Evolutionary conservation across 768 basidiomycete genomes (phyloP), one percentile per base, ranked within the genome.

Genomic region (Auricularia sp.): DNA sequence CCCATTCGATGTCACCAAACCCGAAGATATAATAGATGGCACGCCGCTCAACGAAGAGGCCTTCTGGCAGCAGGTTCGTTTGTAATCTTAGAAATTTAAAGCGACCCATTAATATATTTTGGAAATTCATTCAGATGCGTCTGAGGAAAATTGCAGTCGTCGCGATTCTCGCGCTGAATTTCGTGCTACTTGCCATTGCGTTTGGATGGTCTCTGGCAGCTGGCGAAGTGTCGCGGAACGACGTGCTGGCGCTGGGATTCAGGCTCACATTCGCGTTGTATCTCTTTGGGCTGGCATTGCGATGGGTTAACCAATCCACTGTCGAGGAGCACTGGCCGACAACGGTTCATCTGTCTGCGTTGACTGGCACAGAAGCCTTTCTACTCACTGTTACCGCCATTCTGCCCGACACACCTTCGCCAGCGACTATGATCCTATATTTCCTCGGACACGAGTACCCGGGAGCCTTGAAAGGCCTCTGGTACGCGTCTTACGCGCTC

Each of bases 1-100:
- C 69, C 84, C 87, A 11, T 90, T 88, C 70, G 83, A 85, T 71
- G 85, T 93, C n/a, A 82, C 84, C 21, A 84, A 71, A n/a, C 82
- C 85, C 8, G 86, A 87, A 71, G 91, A 93, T 68, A 67, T 83
- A 42, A 65, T 85, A 12, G 86, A 90, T 66, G 88, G 88, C 3
- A 81, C 81, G 62, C 86, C 89, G 7, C 77, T 90, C 47, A 74
- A 88, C 29, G 86, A 82, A 62, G 77, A 77, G 3, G 74, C 64
- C 3, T 91, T 91, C 72, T 87, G 85, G 86, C 68, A 69, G n/a
- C 75, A 77, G 73, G 86, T 82, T 68, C 56, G 80, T 74, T 34
- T 21, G 56, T 29, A 6, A 53, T 47, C 58, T 3, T 11, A n/a
- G 42, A 42, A 42, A 8, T 42, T 14, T 1, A 14, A 42, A 14